Evolutionary conservation across 2,329 filamentous ascomycete genomes (phyloP).

Genomic region (Massarina eburnea): DNA sequence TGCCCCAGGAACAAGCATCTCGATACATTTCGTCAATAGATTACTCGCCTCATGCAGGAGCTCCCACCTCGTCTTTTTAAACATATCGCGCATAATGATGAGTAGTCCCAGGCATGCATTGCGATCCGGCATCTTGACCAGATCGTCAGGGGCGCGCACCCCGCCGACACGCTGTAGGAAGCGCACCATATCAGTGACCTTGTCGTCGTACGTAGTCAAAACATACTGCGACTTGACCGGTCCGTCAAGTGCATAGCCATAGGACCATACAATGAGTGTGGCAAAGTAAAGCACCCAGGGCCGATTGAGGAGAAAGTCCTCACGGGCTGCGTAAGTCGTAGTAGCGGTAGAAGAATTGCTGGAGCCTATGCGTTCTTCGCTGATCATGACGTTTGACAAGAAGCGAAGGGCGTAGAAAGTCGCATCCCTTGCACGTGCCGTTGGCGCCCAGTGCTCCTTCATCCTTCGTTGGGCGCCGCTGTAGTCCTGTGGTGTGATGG

Average conservation of each 20-base stretch:
- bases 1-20: conserved; percentile 51
- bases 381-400: conserved; percentile 77
- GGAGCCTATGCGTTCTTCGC: conserved; percentile 47
- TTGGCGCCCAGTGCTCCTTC: conserved; percentile 86
- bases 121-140: conserved; percentile 71
- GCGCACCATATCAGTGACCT: conserved; percentile 74
- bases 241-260: conserved; percentile 88
- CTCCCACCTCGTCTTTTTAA: conserved; percentile 85
- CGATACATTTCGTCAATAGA: conserved; percentile 78
- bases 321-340: conserved; percentile 71
- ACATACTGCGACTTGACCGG: conserved; percentile 59
- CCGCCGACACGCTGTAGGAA: conserved; percentile 75
- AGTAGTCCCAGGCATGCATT: conserved; percentile 83
- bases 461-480: conserved; percentile 78
- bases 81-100: conserved; percentile 78
- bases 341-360: conserved; percentile 32
- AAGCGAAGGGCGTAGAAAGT: conserved; percentile 92
- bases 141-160: conserved; percentile 73
- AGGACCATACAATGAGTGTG: conserved; percentile 89
- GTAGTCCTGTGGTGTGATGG: conserved; percentile 81
- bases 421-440: conserved; percentile 83
- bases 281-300: conserved; percentile 97
- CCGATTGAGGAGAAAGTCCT: conserved; percentile 86
- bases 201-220: conserved; percentile 64
- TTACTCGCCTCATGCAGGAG: conserved; percentile 83